A percentile compares a stretch with the other conserved stretches of the same genome.
Conservation (phyloP, 257 asterid genomes). For the Solanum chiquidenum region DNA sequence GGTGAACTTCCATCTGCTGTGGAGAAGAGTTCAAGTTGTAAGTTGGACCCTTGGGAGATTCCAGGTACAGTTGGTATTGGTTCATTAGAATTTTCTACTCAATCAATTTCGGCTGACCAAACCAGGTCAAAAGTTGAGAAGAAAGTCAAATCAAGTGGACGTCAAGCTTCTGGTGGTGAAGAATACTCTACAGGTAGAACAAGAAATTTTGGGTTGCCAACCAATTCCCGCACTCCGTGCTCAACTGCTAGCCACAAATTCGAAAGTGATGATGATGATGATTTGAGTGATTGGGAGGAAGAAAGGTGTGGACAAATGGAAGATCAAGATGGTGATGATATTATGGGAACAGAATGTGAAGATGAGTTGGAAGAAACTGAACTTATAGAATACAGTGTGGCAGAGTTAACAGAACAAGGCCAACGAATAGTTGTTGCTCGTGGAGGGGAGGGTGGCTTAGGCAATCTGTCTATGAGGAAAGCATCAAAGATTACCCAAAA, state of each 20-base stretch:
- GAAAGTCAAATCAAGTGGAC: not conserved
- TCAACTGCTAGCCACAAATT: conserved; percentile 16
- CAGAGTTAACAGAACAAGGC: conserved; percentile 76
- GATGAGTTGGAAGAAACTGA: conserved; percentile 32
- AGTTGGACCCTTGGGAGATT: conserved; percentile 81
- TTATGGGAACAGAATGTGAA: conserved; percentile 28
- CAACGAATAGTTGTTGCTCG: conserved; percentile 59
- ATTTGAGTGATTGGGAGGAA: conserved; percentile 9
- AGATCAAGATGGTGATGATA: conserved; percentile 17
- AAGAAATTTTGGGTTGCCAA: not conserved
- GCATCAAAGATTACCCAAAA: conserved; percentile 7
- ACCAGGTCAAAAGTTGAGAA: conserved; percentile 7
- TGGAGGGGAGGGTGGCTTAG: conserved; percentile 91
- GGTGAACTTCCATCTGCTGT: conserved; percentile 72
- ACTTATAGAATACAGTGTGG: conserved; percentile 47
- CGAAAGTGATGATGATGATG: conserved; percentile 7
- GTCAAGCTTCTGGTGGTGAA: not conserved
- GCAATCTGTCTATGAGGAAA: conserved; percentile 37
- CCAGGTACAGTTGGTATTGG: conserved; percentile 50
- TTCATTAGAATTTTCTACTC: conserved; percentile 25
- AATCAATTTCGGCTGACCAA: conserved; percentile 3
- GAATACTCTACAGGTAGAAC: conserved; percentile 7
- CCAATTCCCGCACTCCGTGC: conserved; percentile 3
- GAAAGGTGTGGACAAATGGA: conserved; percentile 25
- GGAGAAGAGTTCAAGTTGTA: conserved; percentile 46